Evolutionary conservation across 306 rosid genomes (phyloP).

Genomic region (Vicia villosa): DNA sequence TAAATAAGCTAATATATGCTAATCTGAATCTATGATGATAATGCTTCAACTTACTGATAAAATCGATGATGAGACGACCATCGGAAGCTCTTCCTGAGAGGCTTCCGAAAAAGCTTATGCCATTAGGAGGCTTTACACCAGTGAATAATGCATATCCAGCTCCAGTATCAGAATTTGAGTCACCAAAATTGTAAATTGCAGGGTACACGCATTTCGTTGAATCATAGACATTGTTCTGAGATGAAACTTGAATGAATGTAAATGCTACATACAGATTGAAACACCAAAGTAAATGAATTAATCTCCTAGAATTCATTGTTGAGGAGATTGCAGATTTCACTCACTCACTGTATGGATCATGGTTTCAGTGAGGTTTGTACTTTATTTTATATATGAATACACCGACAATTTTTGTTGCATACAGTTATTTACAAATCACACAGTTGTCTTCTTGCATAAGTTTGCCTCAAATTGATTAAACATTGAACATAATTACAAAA

Average conservation of each 20-base stretch:
- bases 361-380: not conserved
- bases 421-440: not conserved
- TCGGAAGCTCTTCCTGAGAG: conserved; percentile 75
- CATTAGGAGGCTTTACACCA: conserved; percentile 60
- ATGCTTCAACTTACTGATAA: conserved; percentile 48
- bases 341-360: not conserved
- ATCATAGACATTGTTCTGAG: conserved; percentile 17
- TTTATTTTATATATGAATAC: not conserved
- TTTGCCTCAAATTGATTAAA: too few relatives aligned
- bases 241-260: conserved; percentile 18
- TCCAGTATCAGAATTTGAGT: conserved; percentile 96
- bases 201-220: conserved; percentile 54
- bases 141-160: conserved; percentile 62
- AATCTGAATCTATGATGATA: not conserved
- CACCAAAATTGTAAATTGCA: conserved; percentile 87
- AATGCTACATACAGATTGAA: conserved; percentile 25
- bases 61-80: conserved; percentile 84
- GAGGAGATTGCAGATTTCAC: not conserved
- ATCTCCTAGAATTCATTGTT: conserved; percentile 32
- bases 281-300: conserved; percentile 20
- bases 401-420: conserved; percentile 12
- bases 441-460: too few relatives aligned
- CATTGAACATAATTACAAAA: too few relatives aligned
- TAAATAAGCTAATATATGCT: too few relatives aligned
- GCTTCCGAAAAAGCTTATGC: conserved; percentile 74